Conservation (phyloP, 768 basidiomycete genomes). For the Mycena rosella region DNA sequence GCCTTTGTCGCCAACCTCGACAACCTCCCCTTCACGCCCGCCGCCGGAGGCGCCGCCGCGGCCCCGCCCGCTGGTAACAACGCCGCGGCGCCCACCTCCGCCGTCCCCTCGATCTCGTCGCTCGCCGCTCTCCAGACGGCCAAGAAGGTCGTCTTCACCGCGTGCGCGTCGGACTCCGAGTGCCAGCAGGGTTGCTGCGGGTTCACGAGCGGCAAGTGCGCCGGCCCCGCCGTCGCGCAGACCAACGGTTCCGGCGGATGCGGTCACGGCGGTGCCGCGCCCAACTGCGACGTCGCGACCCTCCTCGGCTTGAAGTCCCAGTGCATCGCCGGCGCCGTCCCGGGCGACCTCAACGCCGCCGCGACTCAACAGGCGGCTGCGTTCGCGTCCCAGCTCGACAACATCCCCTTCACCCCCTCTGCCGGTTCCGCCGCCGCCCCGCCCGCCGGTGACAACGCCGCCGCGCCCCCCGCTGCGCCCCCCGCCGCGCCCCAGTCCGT, state of each 20-base stretch:
- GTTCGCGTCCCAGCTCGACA: slow-evolving; percentile 23
- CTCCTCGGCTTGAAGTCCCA: slow-evolving; percentile 24
- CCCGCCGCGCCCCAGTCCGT: too few relatives aligned
- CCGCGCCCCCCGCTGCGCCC: not conserved
- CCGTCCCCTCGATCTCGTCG: too few relatives aligned
- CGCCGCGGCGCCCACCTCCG: not conserved
- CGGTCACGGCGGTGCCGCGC: slow-evolving; percentile 38
- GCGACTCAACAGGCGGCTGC: slow-evolving; percentile 1
- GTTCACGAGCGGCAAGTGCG: slow-evolving; percentile 42
- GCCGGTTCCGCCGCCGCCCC: not conserved
- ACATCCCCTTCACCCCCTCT: slow-evolving; percentile 21
- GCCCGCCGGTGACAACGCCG: not conserved
- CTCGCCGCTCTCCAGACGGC: not conserved
- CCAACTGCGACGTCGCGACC: slow-evolving; percentile 41
- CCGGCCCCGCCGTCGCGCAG: slow-evolving; percentile 42
- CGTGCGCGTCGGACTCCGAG: slow-evolving; percentile 38
- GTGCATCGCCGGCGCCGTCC: not conserved
- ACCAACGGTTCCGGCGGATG: slow-evolving; percentile 41
- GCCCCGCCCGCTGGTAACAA: not conserved
- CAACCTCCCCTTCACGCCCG: slow-evolving; percentile 21
- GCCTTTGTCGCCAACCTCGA: slow-evolving; percentile 22
- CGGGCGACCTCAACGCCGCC: not conserved
- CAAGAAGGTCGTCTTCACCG: slow-evolving; percentile 33
- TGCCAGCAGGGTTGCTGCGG: slow-evolving; percentile 44
- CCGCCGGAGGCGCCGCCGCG: not conserved